Evolutionary conservation across 371 early-diverging fungal species (phyloP).

Genomic region (Mortierella sp.): DNA sequence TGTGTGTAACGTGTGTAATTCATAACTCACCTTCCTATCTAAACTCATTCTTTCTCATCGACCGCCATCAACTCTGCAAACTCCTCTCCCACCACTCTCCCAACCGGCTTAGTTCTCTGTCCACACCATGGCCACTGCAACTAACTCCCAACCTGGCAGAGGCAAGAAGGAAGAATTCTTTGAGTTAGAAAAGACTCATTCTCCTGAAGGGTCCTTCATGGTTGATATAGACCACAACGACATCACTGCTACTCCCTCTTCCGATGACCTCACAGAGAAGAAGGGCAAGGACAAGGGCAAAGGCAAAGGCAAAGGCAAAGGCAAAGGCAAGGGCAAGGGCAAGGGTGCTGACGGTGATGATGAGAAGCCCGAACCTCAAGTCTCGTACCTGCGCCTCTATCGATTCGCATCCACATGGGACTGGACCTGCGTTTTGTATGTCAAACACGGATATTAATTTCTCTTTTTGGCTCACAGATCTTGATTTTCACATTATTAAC

Average conservation of each 20-base stretch:
- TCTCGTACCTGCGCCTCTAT: constrained; percentile 70
- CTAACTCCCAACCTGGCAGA: neutral
- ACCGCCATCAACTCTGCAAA: no score
- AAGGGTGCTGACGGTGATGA: neutral
- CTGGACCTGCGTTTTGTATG: constrained; percentile 67
- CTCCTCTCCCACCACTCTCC: no score
- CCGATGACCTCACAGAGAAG: constrained; percentile 26
- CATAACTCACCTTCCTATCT: neutral
- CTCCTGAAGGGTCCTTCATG: constrained; percentile 4
- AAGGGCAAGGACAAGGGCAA: constrained; percentile 48
- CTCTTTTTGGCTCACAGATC: neutral
- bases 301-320: no score
- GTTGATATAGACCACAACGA: constrained; percentile 31
- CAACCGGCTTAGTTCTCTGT: neutral
- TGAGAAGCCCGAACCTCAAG: constrained; percentile 44
- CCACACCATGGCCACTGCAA: constrained; percentile 6
- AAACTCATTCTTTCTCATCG: no score
- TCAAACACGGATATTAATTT: neutral
- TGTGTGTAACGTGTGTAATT: neutral
- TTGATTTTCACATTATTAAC: neutral
- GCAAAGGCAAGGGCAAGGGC: constrained; percentile 35
- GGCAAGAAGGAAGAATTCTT: constrained; percentile 16
- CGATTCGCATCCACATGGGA: constrained; percentile 78
- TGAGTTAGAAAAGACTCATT: constrained; percentile 14
- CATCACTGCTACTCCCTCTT: constrained; percentile 33